A percentile compares a stretch with the other conserved stretches of the same genome.
phyloP scores from a whole-genome alignment of 306 rosid species.

The Abrus precatorius region DNA sequence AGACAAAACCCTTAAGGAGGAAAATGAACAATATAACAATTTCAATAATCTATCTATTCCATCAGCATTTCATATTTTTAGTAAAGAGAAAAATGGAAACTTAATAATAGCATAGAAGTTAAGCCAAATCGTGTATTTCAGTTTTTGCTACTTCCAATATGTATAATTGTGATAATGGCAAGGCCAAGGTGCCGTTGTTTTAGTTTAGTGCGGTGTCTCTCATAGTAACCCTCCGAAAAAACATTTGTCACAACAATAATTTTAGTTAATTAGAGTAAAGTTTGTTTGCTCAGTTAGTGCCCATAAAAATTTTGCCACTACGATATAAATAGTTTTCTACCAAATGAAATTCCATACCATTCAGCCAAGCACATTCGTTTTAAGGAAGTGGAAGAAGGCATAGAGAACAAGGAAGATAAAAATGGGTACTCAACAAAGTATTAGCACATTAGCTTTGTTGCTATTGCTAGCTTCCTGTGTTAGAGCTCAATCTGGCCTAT shows the following conservation, averaged over 20 bases:
- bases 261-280: neutral
- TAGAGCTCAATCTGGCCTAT: neutral
- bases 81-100: neutral
- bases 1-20: neutral
- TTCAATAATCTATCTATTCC: neutral
- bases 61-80: neutral
- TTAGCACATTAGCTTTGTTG: neutral
- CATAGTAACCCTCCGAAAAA: neutral
- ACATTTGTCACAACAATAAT: neutral
- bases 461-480: neutral
- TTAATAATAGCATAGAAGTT: slow-evolving; percentile 11
- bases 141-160: neutral
- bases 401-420: neutral
- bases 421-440: neutral
- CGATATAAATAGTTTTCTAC: neutral
- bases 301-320: neutral
- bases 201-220: neutral
- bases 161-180: neutral
- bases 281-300: neutral
- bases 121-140: neutral
- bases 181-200: neutral
- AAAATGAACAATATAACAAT: neutral
- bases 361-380: neutral
- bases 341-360: neutral
- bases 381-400: neutral